Evolutionary conservation across 495 filamentous ascomycete genomes (phyloP).

Genomic region (Hypomontagnella submonticulosa): DNA sequence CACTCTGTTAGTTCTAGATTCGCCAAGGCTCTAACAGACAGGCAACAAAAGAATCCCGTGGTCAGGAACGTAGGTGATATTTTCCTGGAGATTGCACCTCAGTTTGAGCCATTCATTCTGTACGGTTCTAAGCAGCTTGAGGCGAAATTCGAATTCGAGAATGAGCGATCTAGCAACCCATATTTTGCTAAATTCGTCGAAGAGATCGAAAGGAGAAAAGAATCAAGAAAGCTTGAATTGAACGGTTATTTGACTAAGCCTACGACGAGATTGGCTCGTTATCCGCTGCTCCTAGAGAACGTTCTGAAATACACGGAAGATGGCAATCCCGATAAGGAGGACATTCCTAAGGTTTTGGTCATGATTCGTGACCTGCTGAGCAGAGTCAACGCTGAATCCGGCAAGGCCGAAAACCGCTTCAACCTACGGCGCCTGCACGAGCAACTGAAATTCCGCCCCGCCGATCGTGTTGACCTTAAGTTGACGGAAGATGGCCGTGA

Average conservation of each 20-base stretch:
- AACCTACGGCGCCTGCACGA: conserved; percentile 91
- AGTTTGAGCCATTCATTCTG: conserved; percentile 94
- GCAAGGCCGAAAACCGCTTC: conserved; percentile 97
- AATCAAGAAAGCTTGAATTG: conserved; percentile 94
- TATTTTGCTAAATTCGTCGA: conserved; percentile 93
- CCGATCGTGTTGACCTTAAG: conserved; percentile 92
- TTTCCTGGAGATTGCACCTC: conserved; percentile 89
- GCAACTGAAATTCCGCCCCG: conserved; percentile 85
- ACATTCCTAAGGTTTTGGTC: conserved; percentile 86
- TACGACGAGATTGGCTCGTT: conserved; percentile 93
- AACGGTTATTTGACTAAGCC: conserved; percentile 99
- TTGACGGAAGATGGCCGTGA: conserved; percentile 93
- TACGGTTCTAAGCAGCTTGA: conserved; percentile 97
- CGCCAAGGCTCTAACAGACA: conserved; percentile 84
- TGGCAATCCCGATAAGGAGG: conserved; percentile 86
- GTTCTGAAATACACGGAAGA: conserved; percentile 88
- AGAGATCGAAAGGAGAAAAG: conserved; percentile 94
- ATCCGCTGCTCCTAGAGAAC: conserved; percentile 93
- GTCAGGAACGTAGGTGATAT: conserved; percentile 93
- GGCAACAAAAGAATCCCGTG: conserved; percentile 89
- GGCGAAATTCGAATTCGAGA: conserved; percentile 98
- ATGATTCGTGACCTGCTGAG: conserved; percentile 88
- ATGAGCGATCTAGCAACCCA: conserved; percentile 87
- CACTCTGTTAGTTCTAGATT: conserved; percentile 88
- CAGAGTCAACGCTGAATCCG: conserved; percentile 92